Base-by-base conservation (phyloP, 192 early-diverging fungal species). In the Podila epicladia region DNA sequence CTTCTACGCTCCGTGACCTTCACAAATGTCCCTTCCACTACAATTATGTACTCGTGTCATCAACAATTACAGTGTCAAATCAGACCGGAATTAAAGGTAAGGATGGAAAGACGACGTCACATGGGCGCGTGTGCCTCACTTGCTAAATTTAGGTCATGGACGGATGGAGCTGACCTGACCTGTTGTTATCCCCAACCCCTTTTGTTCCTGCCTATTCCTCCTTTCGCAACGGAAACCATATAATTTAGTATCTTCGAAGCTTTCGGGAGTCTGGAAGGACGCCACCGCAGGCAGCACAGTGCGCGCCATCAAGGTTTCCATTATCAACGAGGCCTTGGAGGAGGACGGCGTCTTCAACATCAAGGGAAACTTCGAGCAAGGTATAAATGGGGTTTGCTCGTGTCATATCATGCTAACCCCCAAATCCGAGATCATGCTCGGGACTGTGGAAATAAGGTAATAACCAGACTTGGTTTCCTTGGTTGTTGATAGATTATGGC, bases 271-370 rank as follows among this genome's bases (percentile, higher is more conserved):
- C 8, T 80, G 77, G 77, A 72, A 80, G 57, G 57, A 68, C 32
- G 77, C 63, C 22, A 69, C 70, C 1, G 35, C 62, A 26, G 62
- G 74, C 49, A 74, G 49, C 59, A 71, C 57, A 24, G 71, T 83
- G 12, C 88, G 88, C 45, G 75, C 78, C 24, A 66, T 89, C 63
- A 83, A 87, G 63, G 80, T 87, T 32, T 84, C 79, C 19, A 86
- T 89, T 22, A 72, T 79, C 17, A 72, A 71, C 61, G 88, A 89
- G 50, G 51, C 78, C n/a, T 69, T 89, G 24, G 85, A 86, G 63
- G 79, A 78, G 2, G 72, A 83, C 5, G 85, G 73, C 55, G 58
- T 49, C 45, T 79, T 79, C 38, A 61, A 69, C 29, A 69, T 80
- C 31, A 73, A 78, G 12, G 85, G 86, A 66, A 69, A 64, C 29